Conservation (phyloP, 352 stramenopile genomes). For the Phytophthora sojae region DNA sequence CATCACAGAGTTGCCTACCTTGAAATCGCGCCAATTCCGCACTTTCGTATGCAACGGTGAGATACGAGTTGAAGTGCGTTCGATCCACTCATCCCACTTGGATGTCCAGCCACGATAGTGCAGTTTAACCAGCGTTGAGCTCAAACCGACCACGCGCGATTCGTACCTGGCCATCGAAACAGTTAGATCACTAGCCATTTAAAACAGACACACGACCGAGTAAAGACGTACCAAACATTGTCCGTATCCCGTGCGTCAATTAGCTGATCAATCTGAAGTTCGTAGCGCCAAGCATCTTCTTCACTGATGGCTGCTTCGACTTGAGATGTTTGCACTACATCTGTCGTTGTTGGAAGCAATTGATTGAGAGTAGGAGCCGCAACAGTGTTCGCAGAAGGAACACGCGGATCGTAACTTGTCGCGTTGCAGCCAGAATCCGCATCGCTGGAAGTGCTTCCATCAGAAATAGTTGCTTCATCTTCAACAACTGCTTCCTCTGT, state of each 20-base stretch:
- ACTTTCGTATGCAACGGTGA: slow-evolving; percentile 92
- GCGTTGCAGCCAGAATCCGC: background rate
- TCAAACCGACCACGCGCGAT: slow-evolving; percentile 56
- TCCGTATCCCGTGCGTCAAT: slow-evolving; percentile 76
- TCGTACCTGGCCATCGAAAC: slow-evolving; percentile 51
- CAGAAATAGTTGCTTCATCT: slow-evolving; percentile 3
- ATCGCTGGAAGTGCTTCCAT: slow-evolving; percentile 8
- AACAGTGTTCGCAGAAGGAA: background rate
- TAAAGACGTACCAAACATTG: slow-evolving; percentile 59
- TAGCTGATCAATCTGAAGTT: slow-evolving; percentile 60
- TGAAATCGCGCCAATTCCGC: slow-evolving; percentile 70
- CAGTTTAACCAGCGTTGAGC: slow-evolving; percentile 81
- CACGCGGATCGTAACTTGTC: background rate
- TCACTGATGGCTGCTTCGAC: slow-evolving; percentile 17
- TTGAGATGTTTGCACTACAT: slow-evolving; percentile 5
- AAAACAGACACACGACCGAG: background rate
- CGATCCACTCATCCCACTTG: slow-evolving; percentile 97
- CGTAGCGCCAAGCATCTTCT: slow-evolving; percentile 61
- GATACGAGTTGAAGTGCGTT: slow-evolving; percentile 89
- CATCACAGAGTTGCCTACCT: slow-evolving; percentile 59
- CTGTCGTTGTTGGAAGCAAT: slow-evolving; percentile 11
- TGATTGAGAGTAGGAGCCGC: slow-evolving; percentile 3
- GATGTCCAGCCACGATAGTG: slow-evolving; percentile 97
- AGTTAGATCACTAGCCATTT: background rate
- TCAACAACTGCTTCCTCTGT: slow-evolving; percentile 1